Evolutionary conservation across 106 monocot genomes (phyloP).

Genomic region (Platanthera guangdongensis): DNA sequence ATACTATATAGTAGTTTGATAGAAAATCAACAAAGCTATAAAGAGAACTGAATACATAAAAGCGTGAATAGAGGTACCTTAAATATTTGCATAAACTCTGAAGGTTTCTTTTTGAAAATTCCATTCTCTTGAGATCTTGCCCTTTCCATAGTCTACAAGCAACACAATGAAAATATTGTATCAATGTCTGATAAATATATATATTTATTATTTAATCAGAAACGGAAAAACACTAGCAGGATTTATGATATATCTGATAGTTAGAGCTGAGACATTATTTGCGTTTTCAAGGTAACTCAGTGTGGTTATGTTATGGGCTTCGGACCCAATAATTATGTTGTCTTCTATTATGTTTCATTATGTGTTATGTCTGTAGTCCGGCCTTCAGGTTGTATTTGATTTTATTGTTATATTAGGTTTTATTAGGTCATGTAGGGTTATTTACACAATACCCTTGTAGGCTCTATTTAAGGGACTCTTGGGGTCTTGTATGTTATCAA

Average conservation of each 20-base stretch:
- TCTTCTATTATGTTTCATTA: too few relatives aligned
- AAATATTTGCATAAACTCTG: constrained; percentile 83
- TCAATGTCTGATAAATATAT: constrained; percentile 1
- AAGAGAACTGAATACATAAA: neutral
- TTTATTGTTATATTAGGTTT: too few relatives aligned
- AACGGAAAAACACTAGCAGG: neutral
- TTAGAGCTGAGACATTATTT: neutral
- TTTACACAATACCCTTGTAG: too few relatives aligned
- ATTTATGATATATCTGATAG: neutral
- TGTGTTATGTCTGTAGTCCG: too few relatives aligned
- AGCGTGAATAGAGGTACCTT: constrained; percentile 42
- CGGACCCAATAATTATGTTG: too few relatives aligned
- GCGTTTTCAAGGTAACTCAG: neutral
- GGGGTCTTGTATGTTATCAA: too few relatives aligned
- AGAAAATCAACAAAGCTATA: neutral
- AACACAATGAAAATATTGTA: neutral
- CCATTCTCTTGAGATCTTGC: constrained; percentile 64
- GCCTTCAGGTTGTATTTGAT: too few relatives aligned
- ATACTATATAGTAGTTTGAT: neutral
- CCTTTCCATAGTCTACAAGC: constrained; percentile 86
- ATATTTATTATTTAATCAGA: neutral
- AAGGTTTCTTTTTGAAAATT: constrained; percentile 84
- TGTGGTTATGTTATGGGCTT: too few relatives aligned
- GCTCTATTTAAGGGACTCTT: too few relatives aligned
- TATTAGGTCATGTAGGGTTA: too few relatives aligned